Evolutionary conservation across 345 rosid species (phyloP), one percentile per base, ranked within the genome.

Genomic region (Lagerstroemia speciosa): DNA sequence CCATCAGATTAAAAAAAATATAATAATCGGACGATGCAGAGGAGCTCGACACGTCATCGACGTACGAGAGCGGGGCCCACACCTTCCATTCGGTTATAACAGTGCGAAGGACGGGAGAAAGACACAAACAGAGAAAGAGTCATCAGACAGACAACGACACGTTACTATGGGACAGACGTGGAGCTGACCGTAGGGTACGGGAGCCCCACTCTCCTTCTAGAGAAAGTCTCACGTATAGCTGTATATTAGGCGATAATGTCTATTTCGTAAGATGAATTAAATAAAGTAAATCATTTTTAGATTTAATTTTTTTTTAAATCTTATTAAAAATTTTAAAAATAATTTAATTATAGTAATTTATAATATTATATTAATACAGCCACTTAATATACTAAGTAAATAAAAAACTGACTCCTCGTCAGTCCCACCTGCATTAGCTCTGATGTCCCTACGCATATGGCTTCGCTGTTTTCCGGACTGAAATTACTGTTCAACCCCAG

Each of bases 1-100:
- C 26, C 7, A 16, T 45, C 50, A 45, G 50, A 11, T 11, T 45
- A 53, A 19, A 48, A 22, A 1, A 19, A 3, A 48, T 8, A 48
- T 5, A 48, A 48, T 11, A 46, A 8, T 53, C 60, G 30, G 10
- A 24, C 14, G 60, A 40, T 19, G 41, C 40, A 20, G 33, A 19
- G 69, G 72, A 68, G 36, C 33, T 24, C 57, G 52, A 55, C 78
- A 71, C 75, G 75, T 75, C 72, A 62, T 24, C 24, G 26, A 8
- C 27, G 50, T 10, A 17, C 38, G 10, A 19, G 30, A 14, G 12
- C 5, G 11, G 52, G 62, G 67, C 57, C 73, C 33, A 26, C 20
- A 5, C 3, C 19, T 30, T 30, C 33, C 33, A 11, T 58, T 58
- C 33, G 20, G 63, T 27, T 58, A 27, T 58, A 26, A 27, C 63